A percentile compares a stretch with the other conserved stretches of the same genome.
These are phyloP conservation scores for Taphrina communis DNA, from an alignment of 1,139 yeast species.

Conservation along the genomic window DNA sequence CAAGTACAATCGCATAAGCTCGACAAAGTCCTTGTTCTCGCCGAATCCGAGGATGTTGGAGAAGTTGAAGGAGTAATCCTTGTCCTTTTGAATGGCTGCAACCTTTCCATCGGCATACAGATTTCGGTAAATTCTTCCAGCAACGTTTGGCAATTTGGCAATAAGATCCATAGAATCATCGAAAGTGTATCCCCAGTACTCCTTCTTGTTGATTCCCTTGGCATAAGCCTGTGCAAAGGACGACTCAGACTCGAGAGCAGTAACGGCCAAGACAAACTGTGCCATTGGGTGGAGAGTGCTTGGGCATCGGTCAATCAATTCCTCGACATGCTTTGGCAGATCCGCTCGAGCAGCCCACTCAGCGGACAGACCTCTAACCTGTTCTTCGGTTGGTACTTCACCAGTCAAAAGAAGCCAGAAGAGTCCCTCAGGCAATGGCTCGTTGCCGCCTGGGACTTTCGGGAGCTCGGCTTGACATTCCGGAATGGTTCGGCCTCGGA, in stretches of 20 bases:
- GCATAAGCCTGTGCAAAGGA: conserved; percentile 69
- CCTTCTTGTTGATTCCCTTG: conserved; percentile 66
- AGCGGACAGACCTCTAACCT: conserved; percentile 60
- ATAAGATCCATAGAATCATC: conserved; percentile 88
- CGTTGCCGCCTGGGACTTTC: conserved; percentile 82
- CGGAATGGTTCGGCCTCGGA: conserved; percentile 97
- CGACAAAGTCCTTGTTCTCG: conserved; percentile 77
- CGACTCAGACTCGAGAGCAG: conserved; percentile 69
- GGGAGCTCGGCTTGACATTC: conserved; percentile 93
- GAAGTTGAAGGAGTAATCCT: conserved; percentile 92
- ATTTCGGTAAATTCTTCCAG: conserved; percentile 92
- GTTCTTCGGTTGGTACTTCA: conserved; percentile 64
- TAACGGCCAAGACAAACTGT: conserved; percentile 69
- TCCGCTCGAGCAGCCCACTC: conserved; percentile 66
- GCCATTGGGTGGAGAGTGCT: conserved; percentile 71
- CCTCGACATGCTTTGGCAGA: conserved; percentile 62
- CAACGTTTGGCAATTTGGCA: conserved; percentile 90
- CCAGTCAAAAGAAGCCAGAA: conserved; percentile 71
- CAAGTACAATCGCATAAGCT: conserved; percentile 88
- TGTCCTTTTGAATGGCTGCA: conserved; percentile 68
- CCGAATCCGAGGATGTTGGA: conserved; percentile 84
- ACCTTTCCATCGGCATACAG: conserved; percentile 82
- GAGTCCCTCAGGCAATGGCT: conserved; percentile 67
- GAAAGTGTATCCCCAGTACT: conserved; percentile 82
- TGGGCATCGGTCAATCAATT: conserved; percentile 63